A percentile compares a stretch with the other conserved stretches of the same genome.
These are phyloP conservation scores for Plasmodium blacklocki DNA, from an alignment of 169 alveolate genomes.

Conservation along the genomic window DNA sequence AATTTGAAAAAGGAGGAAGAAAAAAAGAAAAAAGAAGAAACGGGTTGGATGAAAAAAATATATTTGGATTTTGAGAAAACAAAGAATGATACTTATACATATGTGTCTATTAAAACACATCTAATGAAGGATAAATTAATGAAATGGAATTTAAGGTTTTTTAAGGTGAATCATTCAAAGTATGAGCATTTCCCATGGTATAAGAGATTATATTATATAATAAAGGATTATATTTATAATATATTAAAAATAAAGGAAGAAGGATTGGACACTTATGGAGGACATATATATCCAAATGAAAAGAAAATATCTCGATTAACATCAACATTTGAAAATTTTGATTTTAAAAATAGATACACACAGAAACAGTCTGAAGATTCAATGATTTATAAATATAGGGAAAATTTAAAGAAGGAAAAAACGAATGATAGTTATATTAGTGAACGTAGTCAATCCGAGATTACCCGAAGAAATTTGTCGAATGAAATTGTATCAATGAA, in stretches of 20 bases:
- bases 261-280: background rate
- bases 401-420: conserved; percentile 34
- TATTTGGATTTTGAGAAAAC: conserved; percentile 34
- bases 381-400: conserved; percentile 25
- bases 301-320: conserved; percentile 27
- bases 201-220: conserved; percentile 37
- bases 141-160: conserved; percentile 8
- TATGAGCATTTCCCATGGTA: conserved; percentile 66
- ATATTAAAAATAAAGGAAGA: conserved; percentile 22
- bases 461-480: conserved; percentile 22
- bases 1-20: conserved; percentile 43
- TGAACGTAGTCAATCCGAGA: conserved; percentile 69
- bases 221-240: conserved; percentile 28
- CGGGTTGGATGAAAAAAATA: conserved; percentile 27
- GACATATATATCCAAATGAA: background rate
- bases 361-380: conserved; percentile 28
- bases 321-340: conserved; percentile 42
- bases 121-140: conserved; percentile 20
- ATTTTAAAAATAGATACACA: conserved; percentile 19
- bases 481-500: conserved; percentile 6
- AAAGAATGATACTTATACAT: conserved; percentile 28
- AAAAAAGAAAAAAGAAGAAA: conserved; percentile 18
- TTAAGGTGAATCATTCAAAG: conserved; percentile 35
- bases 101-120: conserved; percentile 23
- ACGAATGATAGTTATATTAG: conserved; percentile 26